Evolutionary conservation across 108 stramenopile genomes (phyloP), one percentile per base, ranked within the genome.

Genomic region (Ochromonas danica): DNA sequence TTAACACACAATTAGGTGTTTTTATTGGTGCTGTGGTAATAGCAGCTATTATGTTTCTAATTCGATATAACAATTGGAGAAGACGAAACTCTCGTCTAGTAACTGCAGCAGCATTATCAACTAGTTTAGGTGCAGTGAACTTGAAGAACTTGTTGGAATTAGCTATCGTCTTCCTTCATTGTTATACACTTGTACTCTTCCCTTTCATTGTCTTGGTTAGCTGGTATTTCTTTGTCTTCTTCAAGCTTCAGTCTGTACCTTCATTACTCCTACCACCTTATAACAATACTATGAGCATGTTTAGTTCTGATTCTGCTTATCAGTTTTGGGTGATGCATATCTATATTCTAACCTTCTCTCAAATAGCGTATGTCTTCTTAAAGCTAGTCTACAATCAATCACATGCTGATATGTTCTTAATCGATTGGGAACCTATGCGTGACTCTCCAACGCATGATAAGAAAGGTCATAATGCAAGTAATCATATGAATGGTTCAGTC

Each of bases 231-330:
- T 91, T 91, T 70, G 62, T 90, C 70, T 92, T 93, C 80, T 92
- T 91, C 86, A 92, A 92, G 84, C 77, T 91, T 36, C 91, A 93
- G 78, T 85, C 81, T 17, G 62, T 70, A 36, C 89, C 91, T n/a
- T 90, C 86, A 71, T 42, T 90, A 36, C 43, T 93, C 78, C 79
- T 93, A 62, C 92, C 91, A 30, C 79, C 85, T 22, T 74, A 89
- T 67, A 74, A 81, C 42, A 81, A 33, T 88, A 87, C 71, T 81
- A 79, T 27, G 45, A 38, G 33, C 78, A 77, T 14, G 71, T 81
- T 60, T 86, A 89, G 14, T 31, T 31, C 63, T 36, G 35, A 28
- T 28, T 31, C 17, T 10, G 3, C 31, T 71, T 91, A 91, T 61
- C 83, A 75, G 43, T 81, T 90, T n/a, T 85, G 91, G 33, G 78